phyloP scores from a whole-genome alignment of 371 early-diverging fungal species.

The Rhizomucor pusillus region DNA sequence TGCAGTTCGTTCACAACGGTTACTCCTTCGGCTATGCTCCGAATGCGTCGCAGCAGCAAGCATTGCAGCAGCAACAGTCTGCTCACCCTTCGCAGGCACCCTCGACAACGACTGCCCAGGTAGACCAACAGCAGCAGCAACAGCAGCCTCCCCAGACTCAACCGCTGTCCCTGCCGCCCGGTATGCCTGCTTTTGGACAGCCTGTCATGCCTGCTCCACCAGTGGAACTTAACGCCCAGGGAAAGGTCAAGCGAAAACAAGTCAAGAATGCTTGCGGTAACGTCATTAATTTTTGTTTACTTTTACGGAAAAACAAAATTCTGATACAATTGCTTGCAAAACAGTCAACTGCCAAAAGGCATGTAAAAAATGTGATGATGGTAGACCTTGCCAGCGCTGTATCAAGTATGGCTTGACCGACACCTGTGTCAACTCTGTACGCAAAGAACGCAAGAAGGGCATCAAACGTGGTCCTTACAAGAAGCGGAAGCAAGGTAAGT shows the following conservation, averaged over 20 bases:
- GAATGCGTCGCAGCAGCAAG: no score
- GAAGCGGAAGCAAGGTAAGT: slow-evolving; percentile 3
- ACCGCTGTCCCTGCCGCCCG: slow-evolving; percentile 4
- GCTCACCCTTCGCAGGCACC: slow-evolving; percentile 14
- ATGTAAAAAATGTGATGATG: slow-evolving; percentile 8
- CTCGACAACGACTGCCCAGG: slow-evolving; percentile 8
- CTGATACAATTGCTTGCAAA: background rate
- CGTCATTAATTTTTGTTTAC: background rate
- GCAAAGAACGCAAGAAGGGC: slow-evolving; percentile 1
- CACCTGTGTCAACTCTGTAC: slow-evolving; percentile 2
- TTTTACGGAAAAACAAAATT: no score
- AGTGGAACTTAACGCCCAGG: slow-evolving; percentile 3
- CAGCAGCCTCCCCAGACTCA: slow-evolving; percentile 9
- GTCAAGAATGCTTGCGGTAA: slow-evolving; percentile 64
- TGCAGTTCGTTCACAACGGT: slow-evolving; percentile 35
- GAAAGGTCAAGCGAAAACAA: slow-evolving; percentile 42
- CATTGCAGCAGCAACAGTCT: slow-evolving; percentile 13
- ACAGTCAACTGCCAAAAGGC: slow-evolving; percentile 7
- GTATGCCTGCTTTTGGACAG: slow-evolving; percentile 1
- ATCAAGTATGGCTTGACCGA: slow-evolving; percentile 1
- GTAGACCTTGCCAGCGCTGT: slow-evolving; percentile 4
- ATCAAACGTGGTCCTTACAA: slow-evolving; percentile 5
- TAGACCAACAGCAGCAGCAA: slow-evolving; percentile 15
- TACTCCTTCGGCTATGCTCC: slow-evolving; percentile 13
- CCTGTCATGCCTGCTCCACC: slow-evolving; percentile 16